phyloP scores from a whole-genome alignment of 164 flowering plant species.

The Vitis riparia region DNA sequence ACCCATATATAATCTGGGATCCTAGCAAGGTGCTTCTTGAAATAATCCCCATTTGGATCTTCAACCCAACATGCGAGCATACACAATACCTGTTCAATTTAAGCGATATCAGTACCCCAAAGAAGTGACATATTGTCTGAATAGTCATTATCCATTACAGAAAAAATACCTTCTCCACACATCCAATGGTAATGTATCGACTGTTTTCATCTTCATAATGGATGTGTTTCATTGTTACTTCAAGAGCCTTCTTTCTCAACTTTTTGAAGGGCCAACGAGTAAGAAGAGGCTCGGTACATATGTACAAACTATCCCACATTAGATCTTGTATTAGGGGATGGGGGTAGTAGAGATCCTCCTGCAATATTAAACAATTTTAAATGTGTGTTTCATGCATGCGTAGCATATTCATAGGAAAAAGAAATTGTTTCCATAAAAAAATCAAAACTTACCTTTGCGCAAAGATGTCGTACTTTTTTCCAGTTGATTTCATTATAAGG shows the following conservation, averaged over 20 bases:
- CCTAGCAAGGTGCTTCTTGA: constrained; percentile 55
- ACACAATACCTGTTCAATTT: constrained; percentile 27
- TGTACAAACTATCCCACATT: constrained; percentile 40
- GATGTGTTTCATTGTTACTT: constrained; percentile 37
- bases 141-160: too few species aligned
- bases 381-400: not conserved
- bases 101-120: not conserved
- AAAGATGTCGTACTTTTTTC: constrained; percentile 25
- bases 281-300: constrained; percentile 34
- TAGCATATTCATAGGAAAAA: too few species aligned
- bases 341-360: constrained; percentile 46
- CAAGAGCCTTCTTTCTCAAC: constrained; percentile 40
- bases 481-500: not conserved
- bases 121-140: not conserved
- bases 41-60: constrained; percentile 43
- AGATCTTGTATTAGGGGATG: constrained; percentile 39
- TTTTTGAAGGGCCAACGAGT: constrained; percentile 45
- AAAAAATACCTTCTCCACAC: constrained; percentile 31
- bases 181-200: constrained; percentile 45
- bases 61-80: constrained; percentile 66
- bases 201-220: constrained; percentile 50
- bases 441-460: constrained; percentile 31
- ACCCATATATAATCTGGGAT: constrained; percentile 53
- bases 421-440: too few species aligned
- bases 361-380: not conserved